These are phyloP conservation scores for Suillus clintonianus DNA, from an alignment of 768 basidiomycete species.

Conservation along the genomic window DNA sequence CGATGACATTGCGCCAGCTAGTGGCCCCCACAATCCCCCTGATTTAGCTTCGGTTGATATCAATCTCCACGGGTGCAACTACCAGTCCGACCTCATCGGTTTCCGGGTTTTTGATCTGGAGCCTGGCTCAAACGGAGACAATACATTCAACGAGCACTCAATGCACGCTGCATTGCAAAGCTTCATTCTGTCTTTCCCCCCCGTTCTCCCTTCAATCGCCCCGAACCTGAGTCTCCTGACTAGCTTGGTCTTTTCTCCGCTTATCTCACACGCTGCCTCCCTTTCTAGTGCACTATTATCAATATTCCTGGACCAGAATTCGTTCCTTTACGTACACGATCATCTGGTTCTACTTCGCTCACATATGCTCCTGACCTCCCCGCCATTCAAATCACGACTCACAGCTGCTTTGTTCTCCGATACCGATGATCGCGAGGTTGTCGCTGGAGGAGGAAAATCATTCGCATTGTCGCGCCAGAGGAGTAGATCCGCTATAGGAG, in stretches of 20 bases:
- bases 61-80: conserved; percentile 3
- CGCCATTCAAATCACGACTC: conserved; percentile 72
- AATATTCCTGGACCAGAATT: conserved; percentile 63
- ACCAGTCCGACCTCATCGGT: conserved; percentile 40
- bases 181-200: conserved; percentile 63
- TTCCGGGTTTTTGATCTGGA: conserved; percentile 68
- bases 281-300: conserved; percentile 69
- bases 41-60: background rate
- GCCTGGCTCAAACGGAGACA: conserved; percentile 47
- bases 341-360: conserved; percentile 73
- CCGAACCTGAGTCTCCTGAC: conserved; percentile 66
- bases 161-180: conserved; percentile 34
- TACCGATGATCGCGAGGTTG: conserved; percentile 48
- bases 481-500: conserved; percentile 15
- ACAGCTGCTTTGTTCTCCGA: conserved; percentile 78
- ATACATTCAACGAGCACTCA: conserved; percentile 20
- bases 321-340: conserved; percentile 65
- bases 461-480: conserved; percentile 25
- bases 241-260: conserved; percentile 60
- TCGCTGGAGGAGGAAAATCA: conserved; percentile 25
- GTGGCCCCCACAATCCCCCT: conserved; percentile 1
- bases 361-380: conserved; percentile 72
- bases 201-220: conserved; percentile 56
- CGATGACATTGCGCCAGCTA: conserved; percentile 10
- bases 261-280: conserved; percentile 58